Conservation (phyloP, 768 basidiomycete species). For the Boletellus emodensis region DNA sequence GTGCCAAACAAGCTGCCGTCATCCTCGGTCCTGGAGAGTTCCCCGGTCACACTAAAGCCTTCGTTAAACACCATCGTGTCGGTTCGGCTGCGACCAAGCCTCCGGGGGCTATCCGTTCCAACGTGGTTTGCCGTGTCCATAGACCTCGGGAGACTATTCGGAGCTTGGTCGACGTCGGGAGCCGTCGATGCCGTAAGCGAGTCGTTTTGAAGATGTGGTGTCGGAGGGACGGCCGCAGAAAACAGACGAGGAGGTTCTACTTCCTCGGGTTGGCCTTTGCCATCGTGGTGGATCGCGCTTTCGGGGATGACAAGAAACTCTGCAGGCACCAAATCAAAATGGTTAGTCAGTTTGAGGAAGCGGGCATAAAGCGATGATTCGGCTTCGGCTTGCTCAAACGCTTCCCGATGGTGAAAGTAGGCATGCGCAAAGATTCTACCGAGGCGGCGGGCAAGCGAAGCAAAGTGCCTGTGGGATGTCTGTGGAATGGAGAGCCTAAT, state of each 20-base stretch:
- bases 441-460: slow-evolving; percentile 83
- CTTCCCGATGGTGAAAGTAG: slow-evolving; percentile 91
- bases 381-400: slow-evolving; percentile 85
- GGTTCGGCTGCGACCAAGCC: slow-evolving; percentile 53
- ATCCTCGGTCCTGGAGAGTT: slow-evolving; percentile 29
- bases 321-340: slow-evolving; percentile 75
- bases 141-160: slow-evolving; percentile 18
- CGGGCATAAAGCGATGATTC: slow-evolving; percentile 89
- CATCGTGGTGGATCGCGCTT: slow-evolving; percentile 31
- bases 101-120: slow-evolving; percentile 40
- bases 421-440: slow-evolving; percentile 96
- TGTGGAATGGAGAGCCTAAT: slow-evolving; percentile 74
- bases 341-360: slow-evolving; percentile 77
- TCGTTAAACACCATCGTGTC: slow-evolving; percentile 74
- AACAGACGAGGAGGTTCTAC: slow-evolving; percentile 40
- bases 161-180: slow-evolving; percentile 7
- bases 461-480: slow-evolving; percentile 82
- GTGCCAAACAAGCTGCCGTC: slow-evolving; percentile 6
- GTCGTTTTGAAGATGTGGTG: slow-evolving; percentile 10
- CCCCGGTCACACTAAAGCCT: slow-evolving; percentile 36
- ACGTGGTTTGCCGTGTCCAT: slow-evolving; percentile 12
- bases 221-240: slow-evolving; percentile 38
- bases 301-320: slow-evolving; percentile 83
- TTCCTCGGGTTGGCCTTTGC: slow-evolving; percentile 24
- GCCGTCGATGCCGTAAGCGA: slow-evolving; percentile 2